These are phyloP conservation scores for Nakazawaea laoshanensis DNA, from an alignment of 805 yeast genomes.

Conservation along the genomic window DNA sequence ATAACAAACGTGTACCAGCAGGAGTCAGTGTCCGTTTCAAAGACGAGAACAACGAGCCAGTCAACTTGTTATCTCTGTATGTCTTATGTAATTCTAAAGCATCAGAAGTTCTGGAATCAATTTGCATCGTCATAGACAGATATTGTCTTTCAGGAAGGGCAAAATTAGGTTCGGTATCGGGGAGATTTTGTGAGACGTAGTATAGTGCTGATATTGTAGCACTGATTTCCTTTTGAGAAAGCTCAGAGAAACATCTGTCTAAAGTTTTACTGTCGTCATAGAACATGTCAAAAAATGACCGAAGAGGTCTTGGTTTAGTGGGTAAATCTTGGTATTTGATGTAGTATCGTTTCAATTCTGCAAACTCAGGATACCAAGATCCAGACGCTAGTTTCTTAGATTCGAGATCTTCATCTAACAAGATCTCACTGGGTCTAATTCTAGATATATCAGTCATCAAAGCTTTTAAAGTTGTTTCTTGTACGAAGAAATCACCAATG, in stretches of 20 bases:
- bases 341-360: constrained; percentile 51
- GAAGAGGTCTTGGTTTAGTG: constrained; percentile 28
- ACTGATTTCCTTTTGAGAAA: constrained; percentile 40
- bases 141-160: constrained; percentile 57
- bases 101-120: constrained; percentile 72
- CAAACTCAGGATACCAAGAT: constrained; percentile 46
- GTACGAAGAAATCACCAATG: constrained; percentile 69
- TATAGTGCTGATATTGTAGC: constrained; percentile 58
- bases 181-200: constrained; percentile 69
- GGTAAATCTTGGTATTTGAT: constrained; percentile 44
- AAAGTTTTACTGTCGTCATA: constrained; percentile 21
- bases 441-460: constrained; percentile 67
- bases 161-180: constrained; percentile 53
- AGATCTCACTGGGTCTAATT: constrained; percentile 73
- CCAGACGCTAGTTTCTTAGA: constrained; percentile 32
- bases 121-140: constrained; percentile 51
- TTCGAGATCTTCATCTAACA: constrained; percentile 43
- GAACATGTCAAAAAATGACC: constrained; percentile 31
- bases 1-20: constrained; percentile 73
- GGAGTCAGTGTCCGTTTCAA: constrained; percentile 70
- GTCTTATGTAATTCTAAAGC: constrained; percentile 66
- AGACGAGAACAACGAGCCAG: constrained; percentile 65
- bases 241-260: constrained; percentile 14
- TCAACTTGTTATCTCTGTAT: constrained; percentile 43
- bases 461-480: constrained; percentile 50